Base-by-base conservation (phyloP, 2,329 filamentous ascomycete genomes). In the Macrophomina tecta region DNA sequence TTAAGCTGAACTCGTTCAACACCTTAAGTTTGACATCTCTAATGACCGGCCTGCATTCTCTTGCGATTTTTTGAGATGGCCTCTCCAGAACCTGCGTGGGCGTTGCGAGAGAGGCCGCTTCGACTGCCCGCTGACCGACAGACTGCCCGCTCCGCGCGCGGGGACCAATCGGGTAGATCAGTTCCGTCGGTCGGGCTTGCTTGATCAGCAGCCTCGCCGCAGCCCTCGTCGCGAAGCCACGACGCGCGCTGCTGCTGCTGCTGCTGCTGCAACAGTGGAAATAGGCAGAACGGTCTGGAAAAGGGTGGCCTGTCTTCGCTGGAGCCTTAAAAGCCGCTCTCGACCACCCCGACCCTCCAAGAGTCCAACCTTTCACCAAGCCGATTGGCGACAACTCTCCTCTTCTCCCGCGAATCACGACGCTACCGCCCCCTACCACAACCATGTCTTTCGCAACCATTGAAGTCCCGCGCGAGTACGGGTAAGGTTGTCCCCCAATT, bases 381-480 rank as follows among this genome's bases (percentile, higher is more conserved):
- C 45, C 40, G 42, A 65, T 65, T 32, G 32, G 18, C 32, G 28
- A 49, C 16, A 30, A 8, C 52, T 5, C 9, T 40, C 51, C 30
- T 49, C 49, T 9, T n/a, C 42, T 7, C 30, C 38, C 32, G 42
- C 64, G 28, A 65, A 56, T 16, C 36, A 56, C 46, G 23, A 23
- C 53, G 38, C n/a, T 38, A 32, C 45, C 2, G n/a, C 51, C 14
- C 23, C 23, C 23, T 23, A 23, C 23, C 3, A 23, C n/a, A 36
- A 63, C 14, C 14, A 56, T 64, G 49, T 49, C 65, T 49, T 34
- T 67, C 18, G 45, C 69, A 11, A 69, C 70, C 49, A 65, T 77
- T 49, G 64, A 73, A 45, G 36, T 78, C 61, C 71, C 74, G 8
- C 63, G 66, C 40, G 70, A 74, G 14, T 77, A 77, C 65, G 71